phyloP scores from a whole-genome alignment of 768 basidiomycete genomes.

The Lactarius akahatsu region DNA sequence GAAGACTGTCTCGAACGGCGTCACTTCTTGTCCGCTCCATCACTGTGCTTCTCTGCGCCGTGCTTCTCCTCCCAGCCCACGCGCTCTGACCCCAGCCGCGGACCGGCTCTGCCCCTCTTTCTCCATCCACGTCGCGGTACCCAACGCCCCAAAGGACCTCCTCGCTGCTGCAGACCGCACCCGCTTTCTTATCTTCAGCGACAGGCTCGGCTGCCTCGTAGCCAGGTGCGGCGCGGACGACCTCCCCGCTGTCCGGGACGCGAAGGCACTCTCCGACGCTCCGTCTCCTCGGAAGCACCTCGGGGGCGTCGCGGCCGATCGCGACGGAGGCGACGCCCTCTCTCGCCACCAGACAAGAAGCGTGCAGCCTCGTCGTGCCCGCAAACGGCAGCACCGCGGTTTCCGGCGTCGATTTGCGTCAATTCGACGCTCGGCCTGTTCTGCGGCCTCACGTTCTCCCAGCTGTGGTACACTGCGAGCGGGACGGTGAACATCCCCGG shows the following conservation, averaged over 20 bases:
- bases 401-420: conserved; percentile 45
- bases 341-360: conserved; percentile 43
- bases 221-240: conserved; percentile 57
- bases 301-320: conserved; percentile 33
- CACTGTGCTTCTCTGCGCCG: conserved; percentile 17
- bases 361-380: conserved; percentile 39
- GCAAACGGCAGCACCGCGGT: conserved; percentile 37
- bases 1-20: not conserved
- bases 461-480: conserved; percentile 47
- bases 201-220: conserved; percentile 54
- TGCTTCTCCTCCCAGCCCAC: conserved; percentile 29
- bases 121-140: conserved; percentile 45
- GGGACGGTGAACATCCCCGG: conserved; percentile 40
- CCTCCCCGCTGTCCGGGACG: conserved; percentile 39
- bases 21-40: not conserved
- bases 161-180: conserved; percentile 54
- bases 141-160: conserved; percentile 55
- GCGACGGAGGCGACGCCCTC: conserved; percentile 37
- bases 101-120: conserved; percentile 44
- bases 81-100: conserved; percentile 42
- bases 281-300: conserved; percentile 34
- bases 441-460: conserved; percentile 51
- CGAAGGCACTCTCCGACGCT: conserved; percentile 45
- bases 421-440: conserved; percentile 50
- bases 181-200: conserved; percentile 38